phyloP scores from a whole-genome alignment of 768 basidiomycete genomes.

The Mycena filopes region DNA sequence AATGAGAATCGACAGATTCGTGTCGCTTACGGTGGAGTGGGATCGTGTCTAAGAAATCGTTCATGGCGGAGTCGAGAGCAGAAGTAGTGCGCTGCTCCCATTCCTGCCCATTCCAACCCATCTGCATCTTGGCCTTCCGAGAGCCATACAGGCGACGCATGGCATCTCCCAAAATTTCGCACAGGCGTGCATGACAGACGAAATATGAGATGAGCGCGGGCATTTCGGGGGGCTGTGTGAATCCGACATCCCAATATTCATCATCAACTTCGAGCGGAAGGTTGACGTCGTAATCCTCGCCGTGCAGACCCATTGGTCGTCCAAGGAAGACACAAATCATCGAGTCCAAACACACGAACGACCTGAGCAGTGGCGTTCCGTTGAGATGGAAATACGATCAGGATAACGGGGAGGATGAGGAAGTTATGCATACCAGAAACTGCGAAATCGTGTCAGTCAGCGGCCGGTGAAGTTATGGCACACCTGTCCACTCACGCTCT shows the following conservation, averaged over 20 bases:
- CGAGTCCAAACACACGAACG: slow-evolving; percentile 45
- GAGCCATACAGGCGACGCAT: slow-evolving; percentile 65
- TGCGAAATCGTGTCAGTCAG: slow-evolving; percentile 42
- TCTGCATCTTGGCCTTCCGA: slow-evolving; percentile 50
- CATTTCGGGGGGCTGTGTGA: slow-evolving; percentile 72
- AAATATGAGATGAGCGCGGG: slow-evolving; percentile 66
- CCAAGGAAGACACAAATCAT: slow-evolving; percentile 62
- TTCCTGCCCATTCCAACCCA: slow-evolving; percentile 59
- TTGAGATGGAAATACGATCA: background rate
- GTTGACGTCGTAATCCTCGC: slow-evolving; percentile 79
- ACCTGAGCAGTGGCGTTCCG: slow-evolving; percentile 33
- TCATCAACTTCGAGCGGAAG: slow-evolving; percentile 69
- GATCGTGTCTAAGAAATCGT: slow-evolving; percentile 69
- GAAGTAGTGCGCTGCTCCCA: slow-evolving; percentile 66
- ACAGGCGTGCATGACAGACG: slow-evolving; percentile 62
- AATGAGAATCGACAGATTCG: too few species aligned
- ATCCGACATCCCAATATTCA: slow-evolving; percentile 60
- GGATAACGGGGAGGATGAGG: background rate
- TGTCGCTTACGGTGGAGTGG: slow-evolving; percentile 60
- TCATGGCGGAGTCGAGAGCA: slow-evolving; percentile 69
- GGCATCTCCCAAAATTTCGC: slow-evolving; percentile 68
- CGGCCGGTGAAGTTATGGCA: too few species aligned
- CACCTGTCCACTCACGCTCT: too few species aligned
- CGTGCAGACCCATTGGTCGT: slow-evolving; percentile 71
- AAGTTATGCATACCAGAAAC: slow-evolving; percentile 69